Evolutionary conservation across 495 filamentous ascomycete genomes (phyloP).

Genomic region (Penicillium herquei): DNA sequence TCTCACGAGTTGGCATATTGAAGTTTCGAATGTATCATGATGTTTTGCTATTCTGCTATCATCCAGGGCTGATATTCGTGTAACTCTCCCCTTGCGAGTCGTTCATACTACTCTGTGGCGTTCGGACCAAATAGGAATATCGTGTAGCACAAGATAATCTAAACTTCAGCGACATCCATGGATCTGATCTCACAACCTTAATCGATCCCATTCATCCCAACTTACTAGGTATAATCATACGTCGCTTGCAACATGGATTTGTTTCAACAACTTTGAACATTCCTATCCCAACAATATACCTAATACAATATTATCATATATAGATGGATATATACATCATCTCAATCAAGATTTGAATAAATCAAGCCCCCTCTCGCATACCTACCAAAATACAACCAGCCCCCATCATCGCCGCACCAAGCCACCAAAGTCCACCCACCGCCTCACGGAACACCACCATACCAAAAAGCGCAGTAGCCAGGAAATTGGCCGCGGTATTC

Average conservation of each 20-base stretch:
- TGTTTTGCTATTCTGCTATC: not conserved
- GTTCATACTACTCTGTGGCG: too few relatives aligned
- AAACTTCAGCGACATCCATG: too few relatives aligned
- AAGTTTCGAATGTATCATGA: not conserved
- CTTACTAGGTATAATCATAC: too few relatives aligned
- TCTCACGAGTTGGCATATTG: not conserved
- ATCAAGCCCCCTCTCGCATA: conserved; percentile 61
- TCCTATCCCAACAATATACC: too few relatives aligned
- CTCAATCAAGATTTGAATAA: not conserved
- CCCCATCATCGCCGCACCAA: conserved; percentile 79
- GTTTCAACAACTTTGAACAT: too few relatives aligned
- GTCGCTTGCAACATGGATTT: too few relatives aligned
- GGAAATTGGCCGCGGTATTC: conserved; percentile 91
- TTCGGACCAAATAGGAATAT: too few relatives aligned
- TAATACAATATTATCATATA: not conserved
- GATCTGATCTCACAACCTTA: too few relatives aligned
- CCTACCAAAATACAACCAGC: conserved; percentile 91
- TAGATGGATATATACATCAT: not conserved
- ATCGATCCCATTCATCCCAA: too few relatives aligned
- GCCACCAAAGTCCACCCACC: conserved; percentile 80
- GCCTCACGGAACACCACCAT: conserved; percentile 68
- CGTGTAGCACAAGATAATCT: too few relatives aligned
- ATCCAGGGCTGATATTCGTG: too few relatives aligned
- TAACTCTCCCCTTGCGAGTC: too few relatives aligned
- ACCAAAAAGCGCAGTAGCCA: conserved; percentile 84